Conservation (phyloP, 2,329 filamentous ascomycete genomes). For the Trichoderma aggressivum region DNA sequence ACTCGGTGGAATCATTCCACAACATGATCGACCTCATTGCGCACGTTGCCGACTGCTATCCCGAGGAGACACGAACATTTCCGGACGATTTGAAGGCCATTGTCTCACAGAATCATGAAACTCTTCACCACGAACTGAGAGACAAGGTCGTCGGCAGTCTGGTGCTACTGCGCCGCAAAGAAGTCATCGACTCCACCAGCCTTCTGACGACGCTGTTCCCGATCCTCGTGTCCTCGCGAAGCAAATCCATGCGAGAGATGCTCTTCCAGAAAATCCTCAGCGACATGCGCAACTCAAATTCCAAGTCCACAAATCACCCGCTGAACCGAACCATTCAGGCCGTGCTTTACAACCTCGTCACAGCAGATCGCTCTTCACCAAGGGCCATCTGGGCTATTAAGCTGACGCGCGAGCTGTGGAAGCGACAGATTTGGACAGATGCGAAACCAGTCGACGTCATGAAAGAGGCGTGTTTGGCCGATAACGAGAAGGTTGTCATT, state of each 20-base stretch:
- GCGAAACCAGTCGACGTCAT: conserved; percentile 95
- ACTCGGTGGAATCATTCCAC: conserved; percentile 77
- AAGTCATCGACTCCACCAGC: conserved; percentile 79
- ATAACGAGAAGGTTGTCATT: conserved; percentile 88
- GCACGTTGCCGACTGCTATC: conserved; percentile 92
- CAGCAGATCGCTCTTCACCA: conserved; percentile 76
- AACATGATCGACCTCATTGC: conserved; percentile 92
- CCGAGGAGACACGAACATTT: conserved; percentile 72
- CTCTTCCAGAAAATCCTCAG: conserved; percentile 88
- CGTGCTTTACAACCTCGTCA: conserved; percentile 86
- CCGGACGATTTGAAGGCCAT: conserved; percentile 78
- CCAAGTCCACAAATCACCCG: conserved; percentile 83
- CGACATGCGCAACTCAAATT: conserved; percentile 83
- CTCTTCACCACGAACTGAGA: conserved; percentile 77
- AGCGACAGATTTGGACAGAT: conserved; percentile 92
- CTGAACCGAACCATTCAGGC: conserved; percentile 92
- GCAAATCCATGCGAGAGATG: conserved; percentile 80
- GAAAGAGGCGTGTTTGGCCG: conserved; percentile 84
- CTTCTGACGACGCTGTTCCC: conserved; percentile 92
- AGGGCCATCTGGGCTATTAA: conserved; percentile 96
- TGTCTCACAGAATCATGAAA: conserved; percentile 75
- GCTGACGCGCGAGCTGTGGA: conserved; percentile 93
- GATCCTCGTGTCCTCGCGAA: conserved; percentile 85
- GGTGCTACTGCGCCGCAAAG: conserved; percentile 83
- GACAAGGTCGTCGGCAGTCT: conserved; percentile 94